A percentile compares a stretch with the other conserved stretches of the same genome.
Conservation (phyloP, 495 filamentous ascomycete genomes). For the Tuber calosporum region DNA sequence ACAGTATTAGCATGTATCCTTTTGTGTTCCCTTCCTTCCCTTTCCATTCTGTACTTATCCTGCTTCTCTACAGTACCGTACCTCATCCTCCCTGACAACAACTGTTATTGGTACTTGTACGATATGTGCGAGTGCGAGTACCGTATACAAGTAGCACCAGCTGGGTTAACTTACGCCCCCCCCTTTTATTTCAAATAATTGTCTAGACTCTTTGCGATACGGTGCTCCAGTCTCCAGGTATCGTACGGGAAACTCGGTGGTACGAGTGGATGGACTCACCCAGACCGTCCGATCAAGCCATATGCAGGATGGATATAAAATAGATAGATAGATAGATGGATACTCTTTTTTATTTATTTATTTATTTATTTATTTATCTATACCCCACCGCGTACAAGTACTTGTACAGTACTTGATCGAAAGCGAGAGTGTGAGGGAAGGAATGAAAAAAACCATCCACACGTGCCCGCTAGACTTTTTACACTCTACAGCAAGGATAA, state of each 20-base stretch:
- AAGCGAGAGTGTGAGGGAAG: background rate
- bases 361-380: background rate
- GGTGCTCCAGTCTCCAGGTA: too few species aligned
- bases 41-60: background rate
- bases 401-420: too few species aligned
- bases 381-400: too few species aligned
- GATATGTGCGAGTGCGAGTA: too few species aligned
- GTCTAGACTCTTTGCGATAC: background rate
- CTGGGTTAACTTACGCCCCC: background rate
- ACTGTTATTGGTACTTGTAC: too few species aligned
- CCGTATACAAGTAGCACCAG: background rate
- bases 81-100: background rate
- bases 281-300: background rate
- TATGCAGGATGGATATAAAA: background rate
- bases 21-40: conserved; percentile 3
- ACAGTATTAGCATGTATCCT: background rate
- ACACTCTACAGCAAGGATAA: background rate
- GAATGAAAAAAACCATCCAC: background rate
- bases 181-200: conserved; percentile 1
- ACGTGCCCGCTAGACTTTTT: background rate
- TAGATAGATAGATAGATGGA: background rate
- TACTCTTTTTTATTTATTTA: background rate
- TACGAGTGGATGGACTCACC: background rate
- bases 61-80: background rate
- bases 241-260: background rate